phyloP scores from a whole-genome alignment of 2,329 filamentous ascomycete species.

The Monascus ruber region DNA sequence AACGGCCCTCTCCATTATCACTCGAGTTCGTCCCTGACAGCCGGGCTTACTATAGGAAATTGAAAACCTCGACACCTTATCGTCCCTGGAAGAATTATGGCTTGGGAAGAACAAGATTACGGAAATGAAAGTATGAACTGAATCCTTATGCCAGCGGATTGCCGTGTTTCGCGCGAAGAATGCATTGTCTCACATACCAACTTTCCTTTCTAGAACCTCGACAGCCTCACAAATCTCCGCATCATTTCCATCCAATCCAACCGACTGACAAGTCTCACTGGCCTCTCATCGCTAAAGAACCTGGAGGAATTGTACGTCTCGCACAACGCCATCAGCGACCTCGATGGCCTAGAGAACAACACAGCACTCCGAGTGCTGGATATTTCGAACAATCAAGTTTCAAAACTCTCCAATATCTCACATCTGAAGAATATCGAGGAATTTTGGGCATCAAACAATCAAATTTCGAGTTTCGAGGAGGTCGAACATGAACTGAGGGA shows the following conservation, averaged over 20 bases:
- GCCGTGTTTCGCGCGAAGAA: neutral
- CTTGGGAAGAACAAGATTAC: conserved; percentile 95
- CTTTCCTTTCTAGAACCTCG: conserved; percentile 44
- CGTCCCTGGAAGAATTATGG: conserved; percentile 79
- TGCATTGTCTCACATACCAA: neutral
- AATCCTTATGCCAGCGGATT: neutral
- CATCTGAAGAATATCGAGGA: conserved; percentile 67
- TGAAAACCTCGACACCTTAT: conserved; percentile 66
- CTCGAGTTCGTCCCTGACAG: neutral
- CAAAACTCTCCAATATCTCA: conserved; percentile 60
- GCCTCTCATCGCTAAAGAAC: conserved; percentile 59
- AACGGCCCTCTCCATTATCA: neutral
- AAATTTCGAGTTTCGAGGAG: conserved; percentile 67
- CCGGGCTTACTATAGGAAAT: conserved; percentile 46
- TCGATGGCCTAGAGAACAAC: conserved; percentile 61
- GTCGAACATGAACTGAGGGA: conserved; percentile 64
- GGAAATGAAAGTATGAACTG: conserved; percentile 49
- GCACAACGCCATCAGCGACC: conserved; percentile 74
- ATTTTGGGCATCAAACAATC: conserved; percentile 88
- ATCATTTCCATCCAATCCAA: conserved; percentile 95
- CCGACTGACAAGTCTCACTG: conserved; percentile 67
- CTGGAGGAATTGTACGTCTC: conserved; percentile 94
- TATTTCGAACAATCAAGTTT: conserved; percentile 77
- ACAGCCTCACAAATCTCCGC: conserved; percentile 63
- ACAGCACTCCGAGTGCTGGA: conserved; percentile 66